Evolutionary conservation across 2,329 filamentous ascomycete genomes (phyloP).

Genomic region (Fusarium camptoceras): DNA sequence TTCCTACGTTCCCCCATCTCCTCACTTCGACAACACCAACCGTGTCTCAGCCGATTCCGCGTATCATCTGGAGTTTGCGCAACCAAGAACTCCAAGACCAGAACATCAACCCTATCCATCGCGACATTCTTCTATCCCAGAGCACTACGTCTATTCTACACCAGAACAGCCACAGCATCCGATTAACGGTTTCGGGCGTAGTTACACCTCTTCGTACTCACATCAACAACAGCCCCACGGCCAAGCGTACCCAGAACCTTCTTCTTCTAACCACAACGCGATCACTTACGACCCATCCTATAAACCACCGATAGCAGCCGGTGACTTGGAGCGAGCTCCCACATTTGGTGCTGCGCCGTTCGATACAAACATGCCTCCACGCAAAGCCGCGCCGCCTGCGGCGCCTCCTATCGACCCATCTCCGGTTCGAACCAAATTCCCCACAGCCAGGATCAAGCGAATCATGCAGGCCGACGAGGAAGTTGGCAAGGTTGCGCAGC

Average conservation of each 20-base stretch:
- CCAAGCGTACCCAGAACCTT: slow-evolving; percentile 30
- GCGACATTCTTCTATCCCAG: slow-evolving; percentile 29
- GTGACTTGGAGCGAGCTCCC: slow-evolving; percentile 13
- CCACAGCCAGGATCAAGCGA: slow-evolving; percentile 95
- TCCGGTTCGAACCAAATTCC: slow-evolving; percentile 93
- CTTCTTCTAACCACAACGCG: slow-evolving; percentile 17
- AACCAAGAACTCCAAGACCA: slow-evolving; percentile 32
- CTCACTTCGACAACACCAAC: slow-evolving; percentile 45
- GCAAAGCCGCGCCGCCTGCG: slow-evolving; percentile 51
- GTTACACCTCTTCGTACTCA: slow-evolving; percentile 12
- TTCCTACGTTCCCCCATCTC: slow-evolving; percentile 40
- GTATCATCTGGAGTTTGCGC: slow-evolving; percentile 43
- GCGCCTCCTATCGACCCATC: slow-evolving; percentile 67
- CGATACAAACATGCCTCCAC: slow-evolving; percentile 51
- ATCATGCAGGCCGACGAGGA: slow-evolving; percentile 99
- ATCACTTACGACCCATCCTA: slow-evolving; percentile 34
- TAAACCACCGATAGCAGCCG: slow-evolving; percentile 16
- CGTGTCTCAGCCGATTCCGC: slow-evolving; percentile 22
- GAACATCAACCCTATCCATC: slow-evolving; percentile 44
- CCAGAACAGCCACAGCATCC: slow-evolving; percentile 14
- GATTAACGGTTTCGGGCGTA: slow-evolving; percentile 21
- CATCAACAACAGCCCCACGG: slow-evolving; percentile 36
- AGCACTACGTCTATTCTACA: slow-evolving; percentile 32
- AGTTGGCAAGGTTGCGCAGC: slow-evolving; percentile 97
- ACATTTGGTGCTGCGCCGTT: slow-evolving; percentile 22